These are phyloP conservation scores for Dryadomyces quercus-mongolicae DNA, from an alignment of 2,329 filamentous ascomycete genomes.

Conservation along the genomic window DNA sequence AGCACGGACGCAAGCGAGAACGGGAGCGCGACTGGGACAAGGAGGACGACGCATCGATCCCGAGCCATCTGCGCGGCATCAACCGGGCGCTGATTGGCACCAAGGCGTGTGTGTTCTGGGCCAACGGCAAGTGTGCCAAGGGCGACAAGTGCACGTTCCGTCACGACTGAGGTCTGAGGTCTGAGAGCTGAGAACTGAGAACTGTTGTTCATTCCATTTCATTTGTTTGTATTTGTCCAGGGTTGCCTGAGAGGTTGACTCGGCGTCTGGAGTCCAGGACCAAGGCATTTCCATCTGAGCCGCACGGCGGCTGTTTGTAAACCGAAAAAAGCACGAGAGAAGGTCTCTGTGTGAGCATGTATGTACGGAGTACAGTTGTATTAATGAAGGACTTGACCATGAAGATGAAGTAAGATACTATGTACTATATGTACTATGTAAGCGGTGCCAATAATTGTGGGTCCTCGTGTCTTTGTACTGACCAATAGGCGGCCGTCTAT, in stretches of 20 bases:
- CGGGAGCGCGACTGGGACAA: slow-evolving; percentile 18
- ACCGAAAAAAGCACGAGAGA: too few species aligned
- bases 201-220: neutral
- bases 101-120: slow-evolving; percentile 58
- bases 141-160: slow-evolving; percentile 64
- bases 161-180: slow-evolving; percentile 35
- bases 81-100: slow-evolving; percentile 51
- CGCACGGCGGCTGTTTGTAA: too few species aligned
- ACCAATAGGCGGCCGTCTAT: too few species aligned
- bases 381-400: too few species aligned
- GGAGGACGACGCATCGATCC: slow-evolving; percentile 22
- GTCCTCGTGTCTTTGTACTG: too few species aligned
- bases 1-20: slow-evolving; percentile 13
- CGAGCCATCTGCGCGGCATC: slow-evolving; percentile 26
- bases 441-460: too few species aligned
- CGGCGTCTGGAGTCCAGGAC: neutral
- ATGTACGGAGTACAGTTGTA: too few species aligned
- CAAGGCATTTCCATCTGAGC: too few species aligned
- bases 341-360: too few species aligned
- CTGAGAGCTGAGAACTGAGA: neutral
- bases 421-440: too few species aligned
- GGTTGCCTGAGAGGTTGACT: too few species aligned
- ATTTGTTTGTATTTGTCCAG: neutral
- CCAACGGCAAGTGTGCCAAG: slow-evolving; percentile 59
- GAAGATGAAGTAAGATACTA: too few species aligned